Evolutionary conservation across 495 filamentous ascomycete species (phyloP), one percentile per base, ranked within the genome.

Genomic region (Patellaria atrata): DNA sequence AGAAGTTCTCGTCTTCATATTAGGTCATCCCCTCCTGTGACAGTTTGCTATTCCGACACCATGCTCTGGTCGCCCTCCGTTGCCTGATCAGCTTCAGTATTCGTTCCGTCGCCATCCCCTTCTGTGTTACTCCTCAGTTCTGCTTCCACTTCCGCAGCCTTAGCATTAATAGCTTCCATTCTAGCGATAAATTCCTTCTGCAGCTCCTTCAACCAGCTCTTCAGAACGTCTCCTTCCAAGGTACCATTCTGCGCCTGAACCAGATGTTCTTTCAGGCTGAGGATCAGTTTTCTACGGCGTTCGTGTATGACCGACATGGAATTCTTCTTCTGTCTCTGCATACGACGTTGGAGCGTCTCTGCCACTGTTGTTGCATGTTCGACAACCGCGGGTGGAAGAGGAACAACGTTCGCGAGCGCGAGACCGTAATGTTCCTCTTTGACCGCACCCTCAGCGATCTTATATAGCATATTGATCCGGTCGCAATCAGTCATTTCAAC

Each of bases 401-500:
- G 71, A 16, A 89, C 70, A 9, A 84, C 66, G 36, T 71, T 67
- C 0, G 89, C 83, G 3, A 94, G 68, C 4, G 74, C 64, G 4
- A 96, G 61, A 14, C 78, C 79, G 50, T 96, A 96, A 43, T 84
- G 71, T 38, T 77, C 63, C 39, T 79, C 73, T 38, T 73, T 56
- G 5, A 82, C 71, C 3, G 64, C 67, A 0, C 86, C 87, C 20
- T 73, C 62, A 14, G 67, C 58, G 35, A 94, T 68, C 30, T 73
- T 81, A 55, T 96, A 94, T 1, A 85, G 67, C 79, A 94, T 89
- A 0, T 65, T 85, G 63, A 94, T 81, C 37, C 38, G 55, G 38
- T 55, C 53, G 38, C 41, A 32, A 25, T 49, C 43, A 23, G 39
- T 50, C 40, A 56, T 57, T 51, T 92, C 68, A 11, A 84, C 81